Percentiles rank a stretch among this genome's conserved stretches.
phyloP scores from a whole-genome alignment of 768 basidiomycete species.

The Filobasidium wieringae region DNA sequence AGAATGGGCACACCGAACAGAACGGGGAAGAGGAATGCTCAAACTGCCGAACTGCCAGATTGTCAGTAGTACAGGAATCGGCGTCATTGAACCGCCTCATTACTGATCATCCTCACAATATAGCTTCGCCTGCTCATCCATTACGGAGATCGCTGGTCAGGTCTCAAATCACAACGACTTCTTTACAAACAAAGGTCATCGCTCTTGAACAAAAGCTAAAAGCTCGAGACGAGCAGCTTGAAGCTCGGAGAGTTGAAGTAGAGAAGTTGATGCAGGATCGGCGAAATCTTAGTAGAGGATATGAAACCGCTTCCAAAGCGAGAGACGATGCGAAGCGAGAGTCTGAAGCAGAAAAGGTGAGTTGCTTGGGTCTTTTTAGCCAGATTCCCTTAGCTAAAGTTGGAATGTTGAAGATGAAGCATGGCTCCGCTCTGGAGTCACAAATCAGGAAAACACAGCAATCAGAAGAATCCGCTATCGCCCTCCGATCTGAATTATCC shows the following conservation, averaged over 20 bases:
- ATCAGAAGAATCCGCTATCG: slow-evolving; percentile 15
- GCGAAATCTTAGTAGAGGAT: slow-evolving; percentile 20
- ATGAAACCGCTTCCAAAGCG: slow-evolving; percentile 18
- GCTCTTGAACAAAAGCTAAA: slow-evolving; percentile 13
- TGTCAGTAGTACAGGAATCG: not conserved
- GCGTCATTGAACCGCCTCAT: not conserved
- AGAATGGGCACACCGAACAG: too few species aligned
- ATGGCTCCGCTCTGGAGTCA: not conserved
- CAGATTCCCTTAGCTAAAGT: slow-evolving; percentile 2
- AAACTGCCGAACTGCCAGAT: not conserved
- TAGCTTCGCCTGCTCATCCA: slow-evolving; percentile 14
- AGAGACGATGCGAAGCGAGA: slow-evolving; percentile 24
- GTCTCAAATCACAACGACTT: slow-evolving; percentile 4
- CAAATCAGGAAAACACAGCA: slow-evolving; percentile 4
- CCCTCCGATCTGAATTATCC: slow-evolving; percentile 16
- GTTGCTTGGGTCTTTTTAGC: not conserved
- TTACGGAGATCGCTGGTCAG: slow-evolving; percentile 9
- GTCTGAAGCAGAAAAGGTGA: slow-evolving; percentile 14
- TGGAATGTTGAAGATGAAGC: slow-evolving; percentile 10
- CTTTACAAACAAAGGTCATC: slow-evolving; percentile 16
- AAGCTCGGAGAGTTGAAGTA: slow-evolving; percentile 21
- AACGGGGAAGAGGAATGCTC: not conserved
- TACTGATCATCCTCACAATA: not conserved
- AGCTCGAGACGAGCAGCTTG: slow-evolving; percentile 11
- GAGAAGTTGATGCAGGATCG: slow-evolving; percentile 24